Percentiles rank a stretch among this genome's conserved stretches.
phyloP scores from a whole-genome alignment of 2,329 filamentous ascomycete species.

The Fusarium sp. region DNA sequence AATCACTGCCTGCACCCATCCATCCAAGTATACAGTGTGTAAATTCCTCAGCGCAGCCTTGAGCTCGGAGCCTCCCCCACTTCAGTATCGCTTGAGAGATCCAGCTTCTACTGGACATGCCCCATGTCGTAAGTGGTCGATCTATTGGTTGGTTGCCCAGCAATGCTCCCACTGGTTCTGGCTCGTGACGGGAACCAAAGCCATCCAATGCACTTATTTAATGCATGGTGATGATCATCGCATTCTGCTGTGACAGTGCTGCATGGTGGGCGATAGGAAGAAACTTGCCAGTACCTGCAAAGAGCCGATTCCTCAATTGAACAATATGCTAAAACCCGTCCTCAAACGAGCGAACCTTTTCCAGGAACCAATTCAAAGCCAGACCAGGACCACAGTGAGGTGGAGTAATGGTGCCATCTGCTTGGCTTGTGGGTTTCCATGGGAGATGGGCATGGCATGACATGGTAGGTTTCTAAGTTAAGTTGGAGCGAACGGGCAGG shows the following conservation, averaged over 20 bases:
- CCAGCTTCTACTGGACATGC: slow-evolving; percentile 7
- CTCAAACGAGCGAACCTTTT: slow-evolving; percentile 20
- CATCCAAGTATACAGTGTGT: slow-evolving; percentile 38
- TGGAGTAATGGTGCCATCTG: slow-evolving; percentile 44
- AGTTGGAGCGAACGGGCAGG: slow-evolving; percentile 12
- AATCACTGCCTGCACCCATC: slow-evolving; percentile 16
- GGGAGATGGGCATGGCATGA: slow-evolving; percentile 23
- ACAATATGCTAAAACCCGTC: slow-evolving; percentile 4
- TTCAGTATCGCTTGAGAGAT: slow-evolving; percentile 21
- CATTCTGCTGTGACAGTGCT: slow-evolving; percentile 17
- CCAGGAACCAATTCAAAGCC: slow-evolving; percentile 27
- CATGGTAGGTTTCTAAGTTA: not conserved
- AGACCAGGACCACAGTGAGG: slow-evolving; percentile 40
- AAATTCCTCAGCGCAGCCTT: slow-evolving; percentile 38
- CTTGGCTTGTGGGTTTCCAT: slow-evolving; percentile 34
- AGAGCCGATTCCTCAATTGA: not conserved
- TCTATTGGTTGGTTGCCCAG: slow-evolving; percentile 22
- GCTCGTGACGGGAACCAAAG: not conserved
- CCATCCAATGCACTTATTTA: not conserved
- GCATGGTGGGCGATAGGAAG: slow-evolving; percentile 13
- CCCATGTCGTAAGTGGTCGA: slow-evolving; percentile 16
- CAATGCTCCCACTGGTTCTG: slow-evolving; percentile 6
- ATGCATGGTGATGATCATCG: slow-evolving; percentile 8
- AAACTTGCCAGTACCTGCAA: slow-evolving; percentile 1
- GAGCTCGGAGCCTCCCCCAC: slow-evolving; percentile 35